Base-by-base conservation (phyloP, 177 flowering plant species). In the Vitis hybrid region DNA sequence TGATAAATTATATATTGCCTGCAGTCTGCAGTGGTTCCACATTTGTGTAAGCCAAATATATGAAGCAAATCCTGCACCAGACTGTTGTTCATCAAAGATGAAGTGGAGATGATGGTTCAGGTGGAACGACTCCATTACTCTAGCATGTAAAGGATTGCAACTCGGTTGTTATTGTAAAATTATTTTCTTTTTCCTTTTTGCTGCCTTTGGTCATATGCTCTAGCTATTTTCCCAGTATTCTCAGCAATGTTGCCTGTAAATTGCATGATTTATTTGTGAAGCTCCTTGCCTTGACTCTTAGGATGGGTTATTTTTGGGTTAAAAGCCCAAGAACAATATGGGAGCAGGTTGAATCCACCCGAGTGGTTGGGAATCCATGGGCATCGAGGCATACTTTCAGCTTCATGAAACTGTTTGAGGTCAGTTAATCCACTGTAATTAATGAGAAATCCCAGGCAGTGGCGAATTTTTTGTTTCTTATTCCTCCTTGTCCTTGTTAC, bases 151-250 rank as follows among this genome's bases (percentile, higher is more conserved):
- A 68, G 49, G 71, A 57, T 62, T 60, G 54, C 74, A 54, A 2
- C 81, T 65, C 69, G 54, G 32, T 69, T 51, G 63, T 56, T 65
- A 55, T 55, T 74, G 81, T 79, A 72, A 62, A 69, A 75, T 72
- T 72, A 58, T 61, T 61, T 65, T 39, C 55, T 39, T 51, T 32
- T 30, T 12, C 6, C 14, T 2, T 62, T 55, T 45, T 9, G 10
- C 10, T 51, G 34, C 17, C 55, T 18, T 30, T 3, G 26, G 11
- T 65, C 45, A 18, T 62, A 58, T 49, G 32, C 32, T 62, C 62
- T 64, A 19, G 39, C 51, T 30, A 17, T 62, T 61, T 39, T 17
- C 55, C 26, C 51, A 3, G 48, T 12, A 50, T 51, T 57, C 58
- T 14, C n/a, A n/a, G 17, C 12, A 15, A 26, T 57, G 64, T n/a